Evolutionary conservation across 441 rosid genomes (phyloP).

Genomic region (Isatis lusitanica): DNA sequence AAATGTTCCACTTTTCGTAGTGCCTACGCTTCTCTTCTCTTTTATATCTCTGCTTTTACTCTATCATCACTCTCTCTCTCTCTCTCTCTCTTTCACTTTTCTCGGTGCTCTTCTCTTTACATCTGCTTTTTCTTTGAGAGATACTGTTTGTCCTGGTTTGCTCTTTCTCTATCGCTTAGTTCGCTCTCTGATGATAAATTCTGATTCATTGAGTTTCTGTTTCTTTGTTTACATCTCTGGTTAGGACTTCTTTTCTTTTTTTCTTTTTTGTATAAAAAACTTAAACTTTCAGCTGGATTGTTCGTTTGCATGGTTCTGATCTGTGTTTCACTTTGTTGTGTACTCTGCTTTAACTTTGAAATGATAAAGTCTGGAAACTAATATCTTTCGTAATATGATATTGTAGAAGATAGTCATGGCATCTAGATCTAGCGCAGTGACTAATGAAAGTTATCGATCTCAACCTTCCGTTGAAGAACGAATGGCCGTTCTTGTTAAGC

Average conservation of each 20-base stretch:
- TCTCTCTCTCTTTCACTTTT: neutral
- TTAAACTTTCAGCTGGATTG: neutral
- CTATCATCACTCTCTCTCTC: no score
- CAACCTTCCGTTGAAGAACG: constrained; percentile 4
- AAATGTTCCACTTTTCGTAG: no score
- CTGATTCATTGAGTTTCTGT: neutral
- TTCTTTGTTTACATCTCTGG: neutral
- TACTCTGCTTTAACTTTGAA: neutral
- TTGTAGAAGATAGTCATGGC: constrained; percentile 5
- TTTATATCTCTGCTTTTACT: no score
- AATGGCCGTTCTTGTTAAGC: constrained; percentile 11
- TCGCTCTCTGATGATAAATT: neutral
- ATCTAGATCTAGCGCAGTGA: constrained; percentile 5
- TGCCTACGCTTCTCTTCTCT: no score
- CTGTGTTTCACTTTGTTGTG: neutral
- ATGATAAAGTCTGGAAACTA: neutral
- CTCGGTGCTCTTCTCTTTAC: neutral
- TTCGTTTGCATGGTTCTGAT: neutral
- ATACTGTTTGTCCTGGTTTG: neutral
- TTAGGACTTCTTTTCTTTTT: neutral
- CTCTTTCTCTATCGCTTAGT: neutral
- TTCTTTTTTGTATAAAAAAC: neutral
- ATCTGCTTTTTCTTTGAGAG: neutral
- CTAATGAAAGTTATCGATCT: constrained; percentile 1
- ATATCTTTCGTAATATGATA: neutral